Evolutionary conservation across 805 yeast genomes (phyloP), one percentile per base, ranked within the genome.

Genomic region (Wickerhamia fluorescens): DNA sequence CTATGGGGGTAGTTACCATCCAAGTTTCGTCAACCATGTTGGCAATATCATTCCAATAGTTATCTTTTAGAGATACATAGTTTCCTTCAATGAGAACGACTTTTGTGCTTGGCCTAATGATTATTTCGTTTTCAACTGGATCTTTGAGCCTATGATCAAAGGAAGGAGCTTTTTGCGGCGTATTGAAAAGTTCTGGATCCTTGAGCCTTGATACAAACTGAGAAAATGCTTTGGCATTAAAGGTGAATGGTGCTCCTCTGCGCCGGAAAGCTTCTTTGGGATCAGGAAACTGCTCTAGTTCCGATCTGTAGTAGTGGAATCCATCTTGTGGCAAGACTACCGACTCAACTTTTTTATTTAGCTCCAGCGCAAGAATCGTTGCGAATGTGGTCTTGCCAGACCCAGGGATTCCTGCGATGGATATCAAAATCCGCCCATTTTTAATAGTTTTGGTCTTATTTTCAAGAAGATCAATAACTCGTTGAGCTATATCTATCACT

Each of bases 161-260:
- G 36, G 47, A 48, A n/a, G 56, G 56, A 11, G 42, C 49, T n/a
- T n/a, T n/a, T 14, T 37, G 36, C 5, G 77, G 59, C 12, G 55
- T 45, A 1, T 67, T 66, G 16, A 6, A 15, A 18, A 6, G 4
- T 10, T 18, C 20, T 10, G 20, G 20, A 18, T 18, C 10, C 25
- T 35, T 9, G 9, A 18, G 10, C 20, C 9, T 8, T n/a, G 8
- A 11, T 5, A 47, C 42, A 8, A 25, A 15, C 13, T 12, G 29
- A 12, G 35, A 29, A 18, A 37, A 37, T 9, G 25, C 33, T n/a
- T 40, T 12, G 51, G 81, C 71, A 46, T 88, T 88, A 56, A 88
- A 89, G 0, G 96, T 87, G 41, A 66, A 73, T 2, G 95, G 94
- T 0, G 95, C 80, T 0, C 96, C 96, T 27, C 96, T 66, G 36